Conservation (phyloP, 73 alveolate genomes). For the Diophrys sp. region DNA sequence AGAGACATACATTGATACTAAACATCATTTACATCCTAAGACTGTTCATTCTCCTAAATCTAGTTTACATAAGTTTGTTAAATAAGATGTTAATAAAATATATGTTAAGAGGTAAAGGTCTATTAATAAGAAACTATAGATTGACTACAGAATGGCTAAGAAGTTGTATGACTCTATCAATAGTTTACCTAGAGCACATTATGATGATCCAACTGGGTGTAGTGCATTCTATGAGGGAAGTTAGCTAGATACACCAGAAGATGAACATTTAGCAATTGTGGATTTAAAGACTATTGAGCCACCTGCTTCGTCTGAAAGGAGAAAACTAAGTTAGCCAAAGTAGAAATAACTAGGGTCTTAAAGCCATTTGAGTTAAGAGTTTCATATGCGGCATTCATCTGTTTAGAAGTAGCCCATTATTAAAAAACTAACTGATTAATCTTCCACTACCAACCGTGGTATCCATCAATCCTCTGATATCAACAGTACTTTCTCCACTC, state of each 20-base stretch:
- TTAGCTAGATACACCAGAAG: background rate
- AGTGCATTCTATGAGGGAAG: no score
- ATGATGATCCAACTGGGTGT: no score
- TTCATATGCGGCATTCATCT: no score
- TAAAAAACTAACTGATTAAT: no score
- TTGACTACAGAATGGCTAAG: background rate
- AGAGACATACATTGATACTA: background rate
- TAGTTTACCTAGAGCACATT: no score
- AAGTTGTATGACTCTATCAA: background rate
- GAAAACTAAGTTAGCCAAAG: background rate
- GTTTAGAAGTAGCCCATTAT: no score
- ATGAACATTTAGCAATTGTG: background rate
- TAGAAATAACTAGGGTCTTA: background rate
- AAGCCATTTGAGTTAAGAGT: no score
- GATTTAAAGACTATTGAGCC: background rate
- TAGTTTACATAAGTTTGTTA: no score
- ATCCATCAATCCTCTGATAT: background rate
- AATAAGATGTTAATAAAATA: background rate
- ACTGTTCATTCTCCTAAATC: background rate
- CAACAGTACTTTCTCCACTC: background rate
- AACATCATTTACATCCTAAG: background rate
- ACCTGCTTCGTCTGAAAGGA: background rate
- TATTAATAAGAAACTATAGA: background rate
- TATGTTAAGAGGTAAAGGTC: background rate
- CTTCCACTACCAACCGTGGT: no score